A percentile compares a stretch with the other conserved stretches of the same genome.
Conservation (phyloP, 192 early-diverging fungal species). For the Mortierella antarctica region DNA sequence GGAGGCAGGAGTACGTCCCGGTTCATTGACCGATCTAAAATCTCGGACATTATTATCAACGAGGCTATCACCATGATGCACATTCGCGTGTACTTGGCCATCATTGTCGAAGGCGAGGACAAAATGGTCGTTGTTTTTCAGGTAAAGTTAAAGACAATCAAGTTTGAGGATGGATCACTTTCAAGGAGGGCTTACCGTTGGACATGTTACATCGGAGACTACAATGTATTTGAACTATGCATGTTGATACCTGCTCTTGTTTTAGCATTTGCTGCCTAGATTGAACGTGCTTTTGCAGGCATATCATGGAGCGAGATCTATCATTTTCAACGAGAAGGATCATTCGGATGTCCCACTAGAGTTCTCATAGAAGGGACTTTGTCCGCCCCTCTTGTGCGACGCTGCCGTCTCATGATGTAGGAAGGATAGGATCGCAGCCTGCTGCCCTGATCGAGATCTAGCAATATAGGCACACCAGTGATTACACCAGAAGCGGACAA, state of each 20-base stretch:
- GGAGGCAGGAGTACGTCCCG: conserved; percentile 57
- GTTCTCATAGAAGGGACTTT: conserved; percentile 11
- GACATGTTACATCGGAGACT: neutral
- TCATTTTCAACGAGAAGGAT: conserved; percentile 62
- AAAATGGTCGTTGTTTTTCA: conserved; percentile 77
- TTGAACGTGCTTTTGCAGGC: conserved; percentile 59
- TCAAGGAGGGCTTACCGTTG: too few species aligned
- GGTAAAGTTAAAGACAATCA: conserved; percentile 50
- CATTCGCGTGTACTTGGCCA: conserved; percentile 77
- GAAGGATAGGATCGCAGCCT: too few species aligned
- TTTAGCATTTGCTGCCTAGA: conserved; percentile 62
- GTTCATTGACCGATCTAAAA: conserved; percentile 74
- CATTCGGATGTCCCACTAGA: conserved; percentile 39
- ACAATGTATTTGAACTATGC: neutral
- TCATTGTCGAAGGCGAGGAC: conserved; percentile 69
- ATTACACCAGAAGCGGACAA: too few species aligned
- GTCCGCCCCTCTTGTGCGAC: neutral
- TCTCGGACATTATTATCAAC: conserved; percentile 79
- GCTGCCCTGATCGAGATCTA: too few species aligned
- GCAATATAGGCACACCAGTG: too few species aligned
- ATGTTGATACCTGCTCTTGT: neutral
- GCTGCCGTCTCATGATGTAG: too few species aligned
- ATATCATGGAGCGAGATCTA: conserved; percentile 62
- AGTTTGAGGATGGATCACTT: too few species aligned
- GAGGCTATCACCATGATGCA: conserved; percentile 81